Percentiles rank a stretch among this genome's conserved stretches.
Conservation (phyloP, 2,329 filamentous ascomycete species). For the Chaetomium globosum region DNA sequence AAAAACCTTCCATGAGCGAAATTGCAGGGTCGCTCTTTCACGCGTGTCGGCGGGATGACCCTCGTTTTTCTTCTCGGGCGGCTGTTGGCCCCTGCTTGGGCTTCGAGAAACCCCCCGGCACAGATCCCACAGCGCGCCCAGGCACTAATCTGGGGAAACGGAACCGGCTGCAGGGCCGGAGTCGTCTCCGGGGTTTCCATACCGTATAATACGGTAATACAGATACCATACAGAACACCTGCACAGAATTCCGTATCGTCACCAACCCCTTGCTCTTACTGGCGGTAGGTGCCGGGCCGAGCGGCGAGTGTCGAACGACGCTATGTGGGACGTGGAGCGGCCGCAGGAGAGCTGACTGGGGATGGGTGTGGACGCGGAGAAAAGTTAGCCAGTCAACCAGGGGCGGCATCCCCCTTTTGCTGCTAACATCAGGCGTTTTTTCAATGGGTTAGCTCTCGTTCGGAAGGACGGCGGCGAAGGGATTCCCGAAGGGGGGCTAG, state of each 20-base stretch:
- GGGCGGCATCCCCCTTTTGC: background rate
- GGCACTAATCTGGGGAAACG: background rate
- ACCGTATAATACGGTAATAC: background rate
- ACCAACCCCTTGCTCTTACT: background rate
- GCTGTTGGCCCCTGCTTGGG: background rate
- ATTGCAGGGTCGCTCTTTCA: conserved; percentile 15
- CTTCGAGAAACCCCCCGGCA: background rate
- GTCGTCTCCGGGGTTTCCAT: background rate
- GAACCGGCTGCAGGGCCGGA: conserved; percentile 5
- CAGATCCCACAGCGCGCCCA: conserved; percentile 5
- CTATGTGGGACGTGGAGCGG: conserved; percentile 10
- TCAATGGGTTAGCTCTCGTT: background rate
- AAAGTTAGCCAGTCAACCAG: background rate
- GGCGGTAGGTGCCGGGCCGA: conserved; percentile 17
- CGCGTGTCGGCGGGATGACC: background rate
- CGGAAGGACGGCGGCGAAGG: conserved; percentile 26
- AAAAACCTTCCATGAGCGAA: conserved; percentile 1
- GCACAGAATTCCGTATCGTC: background rate
- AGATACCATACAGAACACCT: background rate
- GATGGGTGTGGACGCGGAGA: background rate
- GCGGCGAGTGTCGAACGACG: background rate
- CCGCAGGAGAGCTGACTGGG: background rate
- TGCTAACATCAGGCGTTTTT: background rate
- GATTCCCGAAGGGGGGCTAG: conserved; percentile 23
- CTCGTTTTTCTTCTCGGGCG: background rate